Conservation (phyloP, 116 monocot genomes). For the Iris pallida region DNA sequence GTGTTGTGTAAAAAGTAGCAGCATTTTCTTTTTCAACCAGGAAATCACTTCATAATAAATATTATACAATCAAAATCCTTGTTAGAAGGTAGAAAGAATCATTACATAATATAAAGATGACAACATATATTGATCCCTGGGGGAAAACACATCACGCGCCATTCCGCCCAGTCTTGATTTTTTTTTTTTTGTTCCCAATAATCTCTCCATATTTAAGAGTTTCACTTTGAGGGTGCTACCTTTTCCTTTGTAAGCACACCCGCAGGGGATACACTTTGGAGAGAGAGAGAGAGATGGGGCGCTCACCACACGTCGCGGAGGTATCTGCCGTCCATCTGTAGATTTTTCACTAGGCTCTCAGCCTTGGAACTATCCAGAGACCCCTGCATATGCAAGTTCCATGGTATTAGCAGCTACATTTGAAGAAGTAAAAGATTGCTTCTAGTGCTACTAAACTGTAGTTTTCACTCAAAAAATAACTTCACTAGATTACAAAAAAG, state of each 20-base stretch:
- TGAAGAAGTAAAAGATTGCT: too few relatives aligned
- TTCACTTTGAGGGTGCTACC: too few relatives aligned
- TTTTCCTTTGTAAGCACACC: too few relatives aligned
- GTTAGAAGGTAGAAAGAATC: constrained; percentile 5
- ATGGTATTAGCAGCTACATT: too few relatives aligned
- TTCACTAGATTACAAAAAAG: too few relatives aligned
- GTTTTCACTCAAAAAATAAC: too few relatives aligned
- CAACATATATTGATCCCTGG: too few relatives aligned
- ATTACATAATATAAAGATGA: background rate
- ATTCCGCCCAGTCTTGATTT: background rate
- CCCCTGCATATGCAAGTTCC: constrained; percentile 29
- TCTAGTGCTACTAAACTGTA: too few relatives aligned
- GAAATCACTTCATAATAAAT: background rate
- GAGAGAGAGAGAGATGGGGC: too few relatives aligned
- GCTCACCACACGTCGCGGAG: constrained; percentile 74
- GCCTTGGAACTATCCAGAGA: constrained; percentile 65
- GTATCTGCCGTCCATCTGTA: constrained; percentile 83
- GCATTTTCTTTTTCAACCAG: too few relatives aligned
- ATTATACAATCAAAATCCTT: constrained; percentile 9
- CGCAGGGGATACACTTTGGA: background rate
- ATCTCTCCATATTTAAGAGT: too few relatives aligned
- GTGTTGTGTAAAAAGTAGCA: too few relatives aligned
- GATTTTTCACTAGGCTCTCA: constrained; percentile 67
- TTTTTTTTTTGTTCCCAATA: background rate
- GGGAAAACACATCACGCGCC: background rate